Base-by-base conservation (phyloP, 2,329 filamentous ascomycete genomes). In the Alternaria triticimaculans region DNA sequence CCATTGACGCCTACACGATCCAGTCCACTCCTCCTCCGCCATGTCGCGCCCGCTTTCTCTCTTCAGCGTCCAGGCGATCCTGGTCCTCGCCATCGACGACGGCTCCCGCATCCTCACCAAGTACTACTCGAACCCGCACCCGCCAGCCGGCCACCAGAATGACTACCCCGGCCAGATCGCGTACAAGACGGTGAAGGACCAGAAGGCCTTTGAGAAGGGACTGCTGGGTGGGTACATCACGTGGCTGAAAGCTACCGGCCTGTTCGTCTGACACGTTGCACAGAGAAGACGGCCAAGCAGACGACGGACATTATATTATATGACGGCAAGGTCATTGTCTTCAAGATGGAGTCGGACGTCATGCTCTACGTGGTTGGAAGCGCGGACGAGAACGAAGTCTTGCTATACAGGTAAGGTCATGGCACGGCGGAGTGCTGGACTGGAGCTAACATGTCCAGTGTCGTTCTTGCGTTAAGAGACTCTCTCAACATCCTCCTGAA, bases 301-400 rank as follows among this genome's bases (percentile, higher is more conserved):
- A 94, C 89, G 14, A 93, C 92, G 73, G 96, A 98, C 83, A 96
- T 99, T 75, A 96, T 99, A 73, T 89, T 99, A 60, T 98, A 97
- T 83, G 96, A 99, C 83, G 96, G 96, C 84, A 89, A 93, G 75
- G 91, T 99, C 65, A 93, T 98, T 59, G 90, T 98, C 56, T 99
- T 97, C 87, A 99, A 99, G 89, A 92, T 92, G 84, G 96, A 99
- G 85, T 94, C 92, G 73, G 96, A 99, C 81, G 92, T 98, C 61
- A 97, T 97, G 91, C 88, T 92, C 49, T 98, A 98, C 80, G 92
- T 98, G 25, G 92, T 99, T 11, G 95, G 95, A 69, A 89, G 76
- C 33, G 87, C 92, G 57, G 93, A 97, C 57, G 96, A 99, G 87
- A 99, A 98, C 81, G 96, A 99, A 84, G 92, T 99, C 59, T 85